These are phyloP conservation scores for Aeminium ludgeri DNA, from an alignment of 495 filamentous ascomycete species.

Conservation along the genomic window DNA sequence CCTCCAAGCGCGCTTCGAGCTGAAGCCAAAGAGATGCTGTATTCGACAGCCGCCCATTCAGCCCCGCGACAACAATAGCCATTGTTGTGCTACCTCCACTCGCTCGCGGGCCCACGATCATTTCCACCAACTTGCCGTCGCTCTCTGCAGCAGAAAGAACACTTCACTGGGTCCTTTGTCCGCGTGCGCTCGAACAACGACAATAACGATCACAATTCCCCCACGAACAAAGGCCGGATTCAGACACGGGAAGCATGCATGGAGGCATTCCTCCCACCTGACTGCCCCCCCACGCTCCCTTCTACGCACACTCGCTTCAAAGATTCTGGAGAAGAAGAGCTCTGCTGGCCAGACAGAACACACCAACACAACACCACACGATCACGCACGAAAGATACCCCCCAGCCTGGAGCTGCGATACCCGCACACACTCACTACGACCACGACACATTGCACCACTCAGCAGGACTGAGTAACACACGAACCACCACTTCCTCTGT, in stretches of 20 bases:
- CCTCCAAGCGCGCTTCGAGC: too few species aligned
- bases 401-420: not conserved
- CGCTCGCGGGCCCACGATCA: not conserved
- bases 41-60: too few species aligned
- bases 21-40: too few species aligned
- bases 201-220: too few species aligned
- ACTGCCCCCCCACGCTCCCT: not conserved
- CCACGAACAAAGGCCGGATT: too few species aligned
- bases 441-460: not conserved
- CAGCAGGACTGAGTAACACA: constrained; percentile 6
- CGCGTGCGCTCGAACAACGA: too few species aligned
- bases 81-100: not conserved
- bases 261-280: not conserved
- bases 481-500: not conserved
- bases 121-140: too few species aligned
- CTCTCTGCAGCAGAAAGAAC: too few species aligned
- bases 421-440: not conserved
- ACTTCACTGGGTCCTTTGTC: too few species aligned
- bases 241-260: too few species aligned
- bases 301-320: not conserved
- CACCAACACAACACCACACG: too few species aligned
- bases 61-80: not conserved
- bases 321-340: not conserved
- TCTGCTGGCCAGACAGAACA: too few species aligned
- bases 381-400: not conserved